Evolutionary conservation across 192 early-diverging fungal species (phyloP), one percentile per base, ranked within the genome.

Genomic region (Dissophora globulifera): DNA sequence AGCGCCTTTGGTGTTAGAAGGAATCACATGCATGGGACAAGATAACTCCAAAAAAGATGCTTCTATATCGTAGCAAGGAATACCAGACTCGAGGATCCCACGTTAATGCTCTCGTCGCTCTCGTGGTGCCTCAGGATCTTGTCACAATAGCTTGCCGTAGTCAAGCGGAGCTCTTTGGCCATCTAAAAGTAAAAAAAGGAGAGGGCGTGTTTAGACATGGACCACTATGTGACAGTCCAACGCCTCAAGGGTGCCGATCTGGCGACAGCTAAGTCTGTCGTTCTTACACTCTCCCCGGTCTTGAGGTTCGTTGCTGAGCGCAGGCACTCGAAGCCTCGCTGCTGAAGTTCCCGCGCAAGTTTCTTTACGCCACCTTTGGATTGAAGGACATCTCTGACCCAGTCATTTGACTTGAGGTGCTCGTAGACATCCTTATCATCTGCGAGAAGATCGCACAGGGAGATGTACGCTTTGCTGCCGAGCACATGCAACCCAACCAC

Each of bases 101-200:
- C 57, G 42, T 48, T 48, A 19, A 25, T 9, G 27, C 6, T 32
- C 16, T 48, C 57, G 29, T 64, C 59, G 15, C 45, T 67, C 49
- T 83, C 79, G 2, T 69, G 52, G 20, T 50, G 59, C 11, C 80
- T 69, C 32, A 90, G 35, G 16, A 83, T 79, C 2, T 67, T 62
- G 52, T 90, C 85, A 40, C 88, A 90, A 51, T 85, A 86, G 13
- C 53, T 69, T 38, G 82, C 84, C 12, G 78, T 65, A 0, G 65
- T 66, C 48, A 81, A 67, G 43, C 72, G 72, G 19, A 76, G 38
- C 33, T 76, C 62, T 23, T 50, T 52, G 16, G 43, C 33, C 29
- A 71, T 82, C 69, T 79, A 52, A 40, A 57, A 68, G 13, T 13
- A 6, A 6, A n/a, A n/a, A n/a, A n/a, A n/a, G n/a, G n/a, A n/a